Evolutionary conservation across 352 stramenopile species (phyloP).

Genomic region (Stephanocyclus meneghinianus): DNA sequence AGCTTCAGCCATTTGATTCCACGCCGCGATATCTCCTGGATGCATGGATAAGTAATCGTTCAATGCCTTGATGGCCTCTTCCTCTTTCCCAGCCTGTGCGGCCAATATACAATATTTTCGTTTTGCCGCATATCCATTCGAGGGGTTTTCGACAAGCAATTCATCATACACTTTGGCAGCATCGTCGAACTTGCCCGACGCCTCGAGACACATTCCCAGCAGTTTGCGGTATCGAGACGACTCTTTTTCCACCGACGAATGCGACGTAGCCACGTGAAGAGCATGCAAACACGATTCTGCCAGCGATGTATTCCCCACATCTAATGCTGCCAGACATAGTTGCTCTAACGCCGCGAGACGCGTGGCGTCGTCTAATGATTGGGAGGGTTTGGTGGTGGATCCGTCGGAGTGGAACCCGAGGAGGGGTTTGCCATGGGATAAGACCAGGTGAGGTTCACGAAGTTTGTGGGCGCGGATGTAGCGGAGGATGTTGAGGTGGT

Average conservation of each 20-base stretch:
- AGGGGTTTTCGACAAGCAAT: conserved; percentile 68
- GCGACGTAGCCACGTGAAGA: conserved; percentile 26
- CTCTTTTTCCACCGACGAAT: conserved; percentile 33
- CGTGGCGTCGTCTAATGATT: conserved; percentile 29
- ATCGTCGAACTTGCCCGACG: conserved; percentile 52
- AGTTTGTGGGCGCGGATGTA: conserved; percentile 75
- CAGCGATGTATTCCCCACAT: conserved; percentile 51
- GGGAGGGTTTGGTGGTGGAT: conserved; percentile 6
- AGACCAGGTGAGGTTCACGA: conserved; percentile 57
- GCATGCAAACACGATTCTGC: conserved; percentile 47
- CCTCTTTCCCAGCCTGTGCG: conserved; percentile 43
- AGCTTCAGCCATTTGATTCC: conserved; percentile 72
- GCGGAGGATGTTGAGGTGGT: conserved; percentile 68
- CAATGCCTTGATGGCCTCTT: conserved; percentile 49
- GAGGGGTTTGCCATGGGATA: conserved; percentile 55
- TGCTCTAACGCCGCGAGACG: conserved; percentile 68
- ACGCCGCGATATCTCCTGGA: conserved; percentile 59
- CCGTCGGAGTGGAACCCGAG: conserved; percentile 31
- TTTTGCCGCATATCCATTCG: conserved; percentile 72
- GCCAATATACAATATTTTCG: conserved; percentile 74
- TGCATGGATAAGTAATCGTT: conserved; percentile 71
- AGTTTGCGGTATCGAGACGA: conserved; percentile 68
- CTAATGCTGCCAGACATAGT: conserved; percentile 59
- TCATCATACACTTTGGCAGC: conserved; percentile 63
- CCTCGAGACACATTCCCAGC: conserved; percentile 65